Base-by-base conservation (phyloP, 345 rosid species). In the Populus ilicifolia region DNA sequence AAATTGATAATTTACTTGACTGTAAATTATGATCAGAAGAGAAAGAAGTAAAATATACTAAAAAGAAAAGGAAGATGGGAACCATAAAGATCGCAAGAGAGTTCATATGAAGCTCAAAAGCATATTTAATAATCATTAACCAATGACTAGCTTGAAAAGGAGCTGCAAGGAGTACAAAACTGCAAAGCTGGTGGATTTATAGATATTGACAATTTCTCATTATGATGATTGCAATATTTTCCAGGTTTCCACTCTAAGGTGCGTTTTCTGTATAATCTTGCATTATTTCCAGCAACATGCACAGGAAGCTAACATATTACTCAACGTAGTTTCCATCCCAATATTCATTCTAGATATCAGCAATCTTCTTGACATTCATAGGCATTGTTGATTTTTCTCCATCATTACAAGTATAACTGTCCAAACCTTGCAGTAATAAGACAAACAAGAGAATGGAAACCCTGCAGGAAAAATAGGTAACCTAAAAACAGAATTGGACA, bases 331-430 rank as follows among this genome's bases (percentile, higher is more conserved):
- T 74, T 52, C 13, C 64, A 21, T n/a, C 35, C 20, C 38, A 4
- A 75, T 48, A 23, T 66, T 63, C 27, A 63, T 29, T 63, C 65
- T 35, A 20, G 76, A 46, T 75, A 20, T 73, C 69, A 25, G 21
- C 46, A 56, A 56, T 56, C 63, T 56, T n/a, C 13, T 1, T 9
- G 25, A n/a, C 29, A 56, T n/a, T 56, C 1, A 23, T 9, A 8
- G 29, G n/a, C 5, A n/a, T 56, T 10, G 27, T 10, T 3, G 14
- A 41, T 23, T n/a, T n/a, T 25, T 25, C 63, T 56, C 63, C 10
- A 10, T 56, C 11, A n/a, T 56, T 56, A n/a, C 27, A 56, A n/a
- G 13, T 56, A 56, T 21, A 54, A 21, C 23, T 56, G 23, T 9
- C 23, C 27, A 1, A 23, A 33, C 23, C 70, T 30, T 2, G 33